These are phyloP conservation scores for Cladosporium sphaerospermum DNA, from an alignment of 2,329 filamentous ascomycete species.

Conservation along the genomic window DNA sequence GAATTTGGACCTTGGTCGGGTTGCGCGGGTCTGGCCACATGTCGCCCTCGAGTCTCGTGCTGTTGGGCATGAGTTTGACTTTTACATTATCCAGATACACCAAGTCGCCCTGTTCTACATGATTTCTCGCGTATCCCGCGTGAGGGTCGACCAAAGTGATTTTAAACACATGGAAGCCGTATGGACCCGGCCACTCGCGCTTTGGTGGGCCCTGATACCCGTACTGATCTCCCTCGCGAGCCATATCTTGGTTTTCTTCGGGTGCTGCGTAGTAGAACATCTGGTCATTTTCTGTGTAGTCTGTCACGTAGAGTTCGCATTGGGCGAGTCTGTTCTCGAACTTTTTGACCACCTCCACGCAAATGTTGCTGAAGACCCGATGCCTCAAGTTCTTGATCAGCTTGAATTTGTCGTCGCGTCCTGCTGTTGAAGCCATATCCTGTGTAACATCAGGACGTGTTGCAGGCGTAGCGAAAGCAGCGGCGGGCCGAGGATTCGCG, in stretches of 20 bases:
- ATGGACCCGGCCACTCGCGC: constrained; percentile 65
- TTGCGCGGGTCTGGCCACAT: constrained; percentile 56
- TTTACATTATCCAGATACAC: constrained; percentile 67
- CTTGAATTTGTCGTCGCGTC: constrained; percentile 1
- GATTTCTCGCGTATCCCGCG: constrained; percentile 49
- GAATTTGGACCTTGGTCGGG: constrained; percentile 53
- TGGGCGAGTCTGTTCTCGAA: constrained; percentile 37
- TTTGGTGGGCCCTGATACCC: constrained; percentile 44
- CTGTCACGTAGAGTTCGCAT: constrained; percentile 66
- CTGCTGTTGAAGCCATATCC: not conserved
- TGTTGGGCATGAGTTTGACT: constrained; percentile 51
- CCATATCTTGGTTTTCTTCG: constrained; percentile 24
- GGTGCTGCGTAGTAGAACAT: constrained; percentile 53
- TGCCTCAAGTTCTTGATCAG: constrained; percentile 45
- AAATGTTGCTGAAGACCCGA: constrained; percentile 58
- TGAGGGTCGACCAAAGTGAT: constrained; percentile 67
- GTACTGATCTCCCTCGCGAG: constrained; percentile 48
- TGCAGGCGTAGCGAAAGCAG: not conserved
- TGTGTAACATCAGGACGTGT: not conserved
- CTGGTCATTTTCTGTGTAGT: constrained; percentile 67
- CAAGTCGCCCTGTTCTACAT: constrained; percentile 56
- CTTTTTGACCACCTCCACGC: constrained; percentile 63
- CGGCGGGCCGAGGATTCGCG: not conserved
- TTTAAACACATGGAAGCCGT: constrained; percentile 64
- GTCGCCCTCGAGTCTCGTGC: constrained; percentile 61